Percentiles rank a stretch among this genome's conserved stretches.
These are phyloP conservation scores for Kondoa malvinella DNA, from an alignment of 768 basidiomycete species.

Conservation along the genomic window DNA sequence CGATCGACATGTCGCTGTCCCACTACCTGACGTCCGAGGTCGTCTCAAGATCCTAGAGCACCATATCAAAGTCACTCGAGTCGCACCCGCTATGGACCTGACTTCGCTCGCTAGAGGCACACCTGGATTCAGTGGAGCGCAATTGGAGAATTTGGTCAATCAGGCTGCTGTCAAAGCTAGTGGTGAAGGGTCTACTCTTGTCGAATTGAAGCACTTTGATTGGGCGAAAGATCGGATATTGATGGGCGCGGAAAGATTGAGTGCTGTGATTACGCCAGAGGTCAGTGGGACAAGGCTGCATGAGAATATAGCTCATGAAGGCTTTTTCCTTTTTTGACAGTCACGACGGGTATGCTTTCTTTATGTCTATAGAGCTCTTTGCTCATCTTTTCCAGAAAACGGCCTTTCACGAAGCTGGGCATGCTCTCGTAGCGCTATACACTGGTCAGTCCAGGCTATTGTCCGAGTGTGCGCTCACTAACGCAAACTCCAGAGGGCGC, in stretches of 20 bases:
- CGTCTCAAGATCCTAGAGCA: constrained; percentile 83
- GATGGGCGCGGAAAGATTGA: constrained; percentile 91
- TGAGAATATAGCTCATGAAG: background rate
- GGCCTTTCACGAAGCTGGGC: constrained; percentile 70
- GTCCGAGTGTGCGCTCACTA: too few relatives aligned
- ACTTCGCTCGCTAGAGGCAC: constrained; percentile 65
- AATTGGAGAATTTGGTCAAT: constrained; percentile 95
- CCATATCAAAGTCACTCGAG: constrained; percentile 66
- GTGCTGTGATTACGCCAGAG: constrained; percentile 70
- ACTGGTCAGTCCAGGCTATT: too few relatives aligned
- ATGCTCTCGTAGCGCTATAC: constrained; percentile 46
- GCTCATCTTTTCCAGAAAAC: too few relatives aligned
- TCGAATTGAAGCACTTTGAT: constrained; percentile 70
- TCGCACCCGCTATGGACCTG: constrained; percentile 40
- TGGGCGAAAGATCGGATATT: constrained; percentile 89
- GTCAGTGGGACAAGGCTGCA: constrained; percentile 27
- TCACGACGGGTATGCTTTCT: background rate
- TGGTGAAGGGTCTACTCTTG: constrained; percentile 56
- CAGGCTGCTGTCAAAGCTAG: constrained; percentile 85
- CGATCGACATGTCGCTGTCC: constrained; percentile 79
- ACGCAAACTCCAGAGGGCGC: constrained; percentile 87
- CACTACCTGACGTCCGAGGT: constrained; percentile 80
- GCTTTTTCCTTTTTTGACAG: background rate
- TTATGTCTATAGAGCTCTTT: too few relatives aligned
- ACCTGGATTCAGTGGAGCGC: constrained; percentile 90